phyloP scores from a whole-genome alignment of 257 asterid genomes.

The Nicotiana noctiflora region DNA sequence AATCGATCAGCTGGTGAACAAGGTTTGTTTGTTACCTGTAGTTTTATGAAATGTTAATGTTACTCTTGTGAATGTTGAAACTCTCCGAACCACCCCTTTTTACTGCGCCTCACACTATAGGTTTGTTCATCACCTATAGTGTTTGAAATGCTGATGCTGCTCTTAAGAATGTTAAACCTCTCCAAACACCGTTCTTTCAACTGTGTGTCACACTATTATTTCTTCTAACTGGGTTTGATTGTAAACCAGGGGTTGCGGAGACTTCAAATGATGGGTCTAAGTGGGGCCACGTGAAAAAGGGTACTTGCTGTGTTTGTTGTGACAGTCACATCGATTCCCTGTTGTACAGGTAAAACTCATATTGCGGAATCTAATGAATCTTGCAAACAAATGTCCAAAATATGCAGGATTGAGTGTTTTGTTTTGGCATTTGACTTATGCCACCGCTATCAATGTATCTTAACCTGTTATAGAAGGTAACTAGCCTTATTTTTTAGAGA shows the following conservation, averaged over 20 bases:
- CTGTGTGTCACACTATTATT: background rate
- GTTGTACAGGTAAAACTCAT: conserved; percentile 64
- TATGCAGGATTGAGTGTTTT: background rate
- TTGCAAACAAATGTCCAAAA: background rate
- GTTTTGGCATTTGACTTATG: background rate
- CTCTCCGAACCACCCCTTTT: background rate
- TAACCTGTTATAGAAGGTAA: background rate
- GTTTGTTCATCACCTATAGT: too few relatives aligned
- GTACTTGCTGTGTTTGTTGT: conserved; percentile 94
- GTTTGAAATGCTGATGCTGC: too few relatives aligned
- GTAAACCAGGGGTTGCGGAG: conserved; percentile 49
- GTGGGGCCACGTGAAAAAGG: conserved; percentile 82
- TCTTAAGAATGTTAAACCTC: too few relatives aligned
- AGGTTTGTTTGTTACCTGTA: conserved; percentile 36
- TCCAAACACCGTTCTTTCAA: background rate
- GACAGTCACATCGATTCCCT: conserved; percentile 88
- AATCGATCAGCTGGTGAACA: conserved; percentile 67
- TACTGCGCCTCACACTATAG: background rate
- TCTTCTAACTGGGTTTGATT: background rate
- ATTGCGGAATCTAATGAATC: background rate
- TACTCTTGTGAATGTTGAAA: background rate
- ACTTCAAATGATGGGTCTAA: conserved; percentile 73
- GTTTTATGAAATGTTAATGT: background rate
- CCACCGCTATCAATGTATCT: background rate
- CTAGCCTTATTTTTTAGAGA: background rate